phyloP scores from a whole-genome alignment of 2,329 filamentous ascomycete genomes.

The Xylariaceae sp. region DNA sequence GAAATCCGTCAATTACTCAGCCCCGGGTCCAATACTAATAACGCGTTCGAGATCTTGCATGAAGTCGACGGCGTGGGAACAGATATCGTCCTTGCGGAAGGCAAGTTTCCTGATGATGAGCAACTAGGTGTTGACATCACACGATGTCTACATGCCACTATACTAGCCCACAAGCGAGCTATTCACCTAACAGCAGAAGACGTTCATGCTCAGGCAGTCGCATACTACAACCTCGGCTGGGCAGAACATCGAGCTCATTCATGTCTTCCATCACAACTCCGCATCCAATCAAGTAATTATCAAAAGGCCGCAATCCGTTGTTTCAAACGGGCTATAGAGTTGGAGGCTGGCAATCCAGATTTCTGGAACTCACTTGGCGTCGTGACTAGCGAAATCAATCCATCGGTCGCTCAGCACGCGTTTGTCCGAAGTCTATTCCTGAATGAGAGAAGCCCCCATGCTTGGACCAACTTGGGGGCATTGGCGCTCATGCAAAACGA shows the following conservation, averaged over 20 bases:
- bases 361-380: conserved; percentile 98
- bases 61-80: conserved; percentile 63
- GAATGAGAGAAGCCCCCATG: conserved; percentile 78
- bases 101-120: conserved; percentile 44
- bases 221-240: conserved; percentile 96
- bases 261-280: conserved; percentile 51
- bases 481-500: conserved; percentile 84
- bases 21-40: conserved; percentile 46
- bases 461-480: conserved; percentile 88
- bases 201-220: conserved; percentile 84
- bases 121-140: conserved; percentile 48
- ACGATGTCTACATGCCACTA: conserved; percentile 63
- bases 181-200: conserved; percentile 71
- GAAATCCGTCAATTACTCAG: conserved; percentile 57
- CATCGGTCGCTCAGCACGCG: conserved; percentile 85
- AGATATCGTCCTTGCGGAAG: conserved; percentile 42
- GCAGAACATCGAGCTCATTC: conserved; percentile 79
- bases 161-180: conserved; percentile 84
- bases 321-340: conserved; percentile 93
- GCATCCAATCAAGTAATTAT: conserved; percentile 61
- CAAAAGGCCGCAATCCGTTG: conserved; percentile 79
- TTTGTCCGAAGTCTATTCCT: conserved; percentile 90
- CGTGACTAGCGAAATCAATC: conserved; percentile 79
- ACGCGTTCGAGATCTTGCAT: conserved; percentile 56
- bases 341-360: conserved; percentile 89